These are phyloP conservation scores for Microsporum ferrugineum DNA, from an alignment of 2,329 filamentous ascomycete species.

Conservation along the genomic window DNA sequence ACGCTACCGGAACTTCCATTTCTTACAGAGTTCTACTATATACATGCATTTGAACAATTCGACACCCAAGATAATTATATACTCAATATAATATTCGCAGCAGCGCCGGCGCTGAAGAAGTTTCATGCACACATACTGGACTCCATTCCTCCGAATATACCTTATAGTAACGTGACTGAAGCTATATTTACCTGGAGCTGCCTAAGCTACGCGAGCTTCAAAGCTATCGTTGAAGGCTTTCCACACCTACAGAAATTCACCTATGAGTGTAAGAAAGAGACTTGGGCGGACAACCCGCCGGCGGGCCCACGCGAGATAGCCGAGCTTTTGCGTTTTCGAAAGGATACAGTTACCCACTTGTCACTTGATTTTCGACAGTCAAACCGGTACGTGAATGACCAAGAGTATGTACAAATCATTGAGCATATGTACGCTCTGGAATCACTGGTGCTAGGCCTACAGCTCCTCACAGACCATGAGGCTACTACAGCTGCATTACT, in stretches of 20 bases:
- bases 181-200: neutral
- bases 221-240: neutral
- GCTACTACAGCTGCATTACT: neutral
- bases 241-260: neutral
- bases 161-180: neutral
- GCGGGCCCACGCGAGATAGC: neutral
- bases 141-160: neutral
- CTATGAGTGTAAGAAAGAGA: neutral
- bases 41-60: neutral
- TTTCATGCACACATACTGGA: neutral
- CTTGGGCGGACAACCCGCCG: neutral
- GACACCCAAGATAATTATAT: neutral
- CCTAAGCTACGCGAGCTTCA: neutral
- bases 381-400: neutral
- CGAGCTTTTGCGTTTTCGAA: neutral
- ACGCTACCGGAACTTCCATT: neutral
- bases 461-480: neutral
- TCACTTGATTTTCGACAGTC: neutral
- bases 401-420: neutral
- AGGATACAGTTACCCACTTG: neutral
- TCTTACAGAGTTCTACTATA: neutral
- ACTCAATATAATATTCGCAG: neutral
- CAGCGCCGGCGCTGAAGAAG: neutral
- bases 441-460: neutral
- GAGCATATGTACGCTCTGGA: neutral